phyloP scores from a whole-genome alignment of 1,139 yeast species.

The Pichia sp. region DNA sequence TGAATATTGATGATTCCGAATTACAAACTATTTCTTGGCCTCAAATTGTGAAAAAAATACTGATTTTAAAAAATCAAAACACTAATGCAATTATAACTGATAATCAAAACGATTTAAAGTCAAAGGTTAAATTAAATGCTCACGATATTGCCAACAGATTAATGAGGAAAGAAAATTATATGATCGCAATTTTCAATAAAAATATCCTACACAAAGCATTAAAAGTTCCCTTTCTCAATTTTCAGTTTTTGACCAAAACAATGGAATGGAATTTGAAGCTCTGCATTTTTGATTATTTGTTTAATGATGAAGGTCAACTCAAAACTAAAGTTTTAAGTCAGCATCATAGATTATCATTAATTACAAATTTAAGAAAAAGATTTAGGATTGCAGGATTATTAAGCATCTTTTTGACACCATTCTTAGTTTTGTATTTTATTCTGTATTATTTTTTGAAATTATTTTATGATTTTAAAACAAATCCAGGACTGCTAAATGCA shows the following conservation, averaged over 20 bases:
- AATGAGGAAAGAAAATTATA: slow-evolving; percentile 90
- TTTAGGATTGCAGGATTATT: slow-evolving; percentile 84
- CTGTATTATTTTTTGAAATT: slow-evolving; percentile 81
- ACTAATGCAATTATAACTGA: slow-evolving; percentile 60
- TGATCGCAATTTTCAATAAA: slow-evolving; percentile 82
- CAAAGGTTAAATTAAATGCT: slow-evolving; percentile 75
- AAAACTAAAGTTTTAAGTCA: slow-evolving; percentile 68
- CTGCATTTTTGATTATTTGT: slow-evolving; percentile 81
- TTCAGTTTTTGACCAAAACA: slow-evolving; percentile 63
- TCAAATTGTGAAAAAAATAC: slow-evolving; percentile 70
- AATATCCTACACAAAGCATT: slow-evolving; percentile 63
- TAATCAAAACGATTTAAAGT: slow-evolving; percentile 47
- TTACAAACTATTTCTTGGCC: slow-evolving; percentile 94
- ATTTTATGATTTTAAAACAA: slow-evolving; percentile 85
- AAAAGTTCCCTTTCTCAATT: slow-evolving; percentile 40
- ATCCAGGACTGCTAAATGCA: slow-evolving; percentile 79
- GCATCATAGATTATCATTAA: slow-evolving; percentile 57
- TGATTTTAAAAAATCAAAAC: slow-evolving; percentile 63
- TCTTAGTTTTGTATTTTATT: slow-evolving; percentile 75
- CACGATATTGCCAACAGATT: slow-evolving; percentile 93
- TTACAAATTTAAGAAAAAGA: slow-evolving; percentile 67
- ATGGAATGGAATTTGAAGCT: slow-evolving; percentile 90
- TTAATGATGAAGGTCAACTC: slow-evolving; percentile 81
- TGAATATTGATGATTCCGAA: slow-evolving; percentile 71
- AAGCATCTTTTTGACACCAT: slow-evolving; percentile 78